A percentile compares a stretch with the other conserved stretches of the same genome.
Conservation (phyloP, 768 basidiomycete genomes). For the Gyrodon lividus region DNA sequence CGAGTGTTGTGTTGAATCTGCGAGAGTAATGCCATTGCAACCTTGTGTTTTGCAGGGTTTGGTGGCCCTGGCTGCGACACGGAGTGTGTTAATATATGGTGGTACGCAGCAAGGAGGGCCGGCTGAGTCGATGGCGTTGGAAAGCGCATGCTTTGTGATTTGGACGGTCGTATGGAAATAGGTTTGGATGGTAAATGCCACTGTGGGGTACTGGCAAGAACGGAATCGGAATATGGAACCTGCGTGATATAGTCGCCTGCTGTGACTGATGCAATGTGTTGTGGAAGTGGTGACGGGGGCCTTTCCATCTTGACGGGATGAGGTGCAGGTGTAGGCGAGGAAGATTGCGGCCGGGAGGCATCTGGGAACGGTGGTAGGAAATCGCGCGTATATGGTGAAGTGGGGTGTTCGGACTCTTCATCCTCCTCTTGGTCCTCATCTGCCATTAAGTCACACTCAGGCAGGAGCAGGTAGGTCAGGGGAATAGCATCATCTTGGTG, state of each 20-base stretch:
- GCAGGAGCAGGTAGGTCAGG: slow-evolving; percentile 45
- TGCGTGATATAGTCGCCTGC: slow-evolving; percentile 70
- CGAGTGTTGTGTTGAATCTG: slow-evolving; percentile 56
- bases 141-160: slow-evolving; percentile 28
- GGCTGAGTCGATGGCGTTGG: slow-evolving; percentile 60
- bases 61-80: slow-evolving; percentile 48
- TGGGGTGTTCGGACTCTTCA: slow-evolving; percentile 28
- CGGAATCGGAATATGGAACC: slow-evolving; percentile 73
- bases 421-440: slow-evolving; percentile 31
- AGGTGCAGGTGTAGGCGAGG: slow-evolving; percentile 40
- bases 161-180: slow-evolving; percentile 24
- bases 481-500: slow-evolving; percentile 56
- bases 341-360: slow-evolving; percentile 21
- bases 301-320: slow-evolving; percentile 31
- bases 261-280: slow-evolving; percentile 38
- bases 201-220: slow-evolving; percentile 60
- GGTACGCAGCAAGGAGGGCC: slow-evolving; percentile 67
- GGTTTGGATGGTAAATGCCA: slow-evolving; percentile 63
- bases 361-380: slow-evolving; percentile 38
- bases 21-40: slow-evolving; percentile 68
- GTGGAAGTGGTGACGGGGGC: slow-evolving; percentile 43
- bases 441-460: slow-evolving; percentile 16
- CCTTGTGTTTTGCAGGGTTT: slow-evolving; percentile 67
- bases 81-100: slow-evolving; percentile 74
- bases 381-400: slow-evolving; percentile 26